phyloP scores from a whole-genome alignment of 345 rosid genomes.

The Camelina sativa region DNA sequence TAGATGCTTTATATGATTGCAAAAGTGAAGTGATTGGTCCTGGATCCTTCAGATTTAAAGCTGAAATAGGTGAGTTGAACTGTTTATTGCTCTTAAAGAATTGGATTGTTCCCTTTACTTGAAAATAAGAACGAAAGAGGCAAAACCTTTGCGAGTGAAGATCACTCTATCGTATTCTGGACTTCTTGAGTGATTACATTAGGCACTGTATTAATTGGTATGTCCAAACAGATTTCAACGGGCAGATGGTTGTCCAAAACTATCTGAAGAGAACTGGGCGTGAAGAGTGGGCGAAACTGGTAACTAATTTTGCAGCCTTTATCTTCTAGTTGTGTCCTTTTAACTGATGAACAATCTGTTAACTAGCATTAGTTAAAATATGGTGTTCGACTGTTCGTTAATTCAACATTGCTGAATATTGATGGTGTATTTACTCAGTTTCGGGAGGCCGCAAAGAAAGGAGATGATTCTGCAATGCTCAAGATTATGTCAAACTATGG shows the following conservation, averaged over 20 bases:
- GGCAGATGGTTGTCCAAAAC: slow-evolving; percentile 82
- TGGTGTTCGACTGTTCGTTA: slow-evolving; percentile 4
- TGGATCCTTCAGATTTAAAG: slow-evolving; percentile 96
- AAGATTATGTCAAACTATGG: slow-evolving; percentile 89
- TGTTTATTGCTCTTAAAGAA: slow-evolving; percentile 17
- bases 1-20: slow-evolving; percentile 94
- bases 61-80: slow-evolving; percentile 78
- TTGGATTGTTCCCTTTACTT: slow-evolving; percentile 13
- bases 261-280: slow-evolving; percentile 83
- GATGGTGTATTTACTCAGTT: slow-evolving; percentile 57
- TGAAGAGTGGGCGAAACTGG: slow-evolving; percentile 91
- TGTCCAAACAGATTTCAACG: slow-evolving; percentile 84
- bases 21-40: slow-evolving; percentile 99
- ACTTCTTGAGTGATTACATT: slow-evolving; percentile 17
- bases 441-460: slow-evolving; percentile 67
- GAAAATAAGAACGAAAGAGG: not conserved
- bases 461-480: slow-evolving; percentile 69
- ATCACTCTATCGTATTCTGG: not conserved
- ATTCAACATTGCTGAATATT: slow-evolving; percentile 21
- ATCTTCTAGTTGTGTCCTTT: not conserved
- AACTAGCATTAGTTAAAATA: not conserved
- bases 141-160: not conserved
- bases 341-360: slow-evolving; percentile 2
- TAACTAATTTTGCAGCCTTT: slow-evolving; percentile 32
- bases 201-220: slow-evolving; percentile 21